Conservation (phyloP, 164 flowering plant genomes). For the Kalanchoe fedtschenkoi region DNA sequence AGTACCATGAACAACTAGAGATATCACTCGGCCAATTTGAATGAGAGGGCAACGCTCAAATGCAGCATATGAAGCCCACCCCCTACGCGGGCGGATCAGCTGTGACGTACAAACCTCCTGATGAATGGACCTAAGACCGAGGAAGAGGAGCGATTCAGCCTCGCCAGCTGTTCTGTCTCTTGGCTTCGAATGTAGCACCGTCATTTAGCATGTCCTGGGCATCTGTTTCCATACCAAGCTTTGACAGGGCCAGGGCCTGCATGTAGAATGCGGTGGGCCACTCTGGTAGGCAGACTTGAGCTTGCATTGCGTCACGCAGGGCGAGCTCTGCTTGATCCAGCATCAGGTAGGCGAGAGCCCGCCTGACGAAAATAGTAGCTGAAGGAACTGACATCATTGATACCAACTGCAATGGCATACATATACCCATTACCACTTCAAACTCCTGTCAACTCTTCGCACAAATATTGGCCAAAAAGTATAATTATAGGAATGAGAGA, state of each 20-base stretch:
- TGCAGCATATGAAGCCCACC: too few species aligned
- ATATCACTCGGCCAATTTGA: too few species aligned
- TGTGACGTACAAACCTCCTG: too few species aligned
- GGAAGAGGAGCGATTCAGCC: slow-evolving; percentile 24
- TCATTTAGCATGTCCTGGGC: slow-evolving; percentile 97
- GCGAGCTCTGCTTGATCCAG: slow-evolving; percentile 74
- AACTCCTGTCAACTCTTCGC: neutral
- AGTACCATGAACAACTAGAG: too few species aligned
- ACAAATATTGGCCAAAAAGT: neutral
- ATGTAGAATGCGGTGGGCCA: slow-evolving; percentile 98
- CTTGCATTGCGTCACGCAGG: slow-evolving; percentile 91
- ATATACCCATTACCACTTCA: neutral
- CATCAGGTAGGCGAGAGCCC: slow-evolving; percentile 86
- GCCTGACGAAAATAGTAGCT: slow-evolving; percentile 73
- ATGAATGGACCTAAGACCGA: too few species aligned
- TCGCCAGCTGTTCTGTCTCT: slow-evolving; percentile 81
- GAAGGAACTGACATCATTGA: slow-evolving; percentile 83
- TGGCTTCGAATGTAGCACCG: slow-evolving; percentile 81
- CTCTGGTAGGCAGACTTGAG: slow-evolving; percentile 89
- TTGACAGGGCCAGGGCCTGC: slow-evolving; percentile 92
- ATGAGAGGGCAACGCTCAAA: too few species aligned
- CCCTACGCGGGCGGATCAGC: too few species aligned
- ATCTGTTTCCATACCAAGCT: slow-evolving; percentile 96
- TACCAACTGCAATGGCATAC: slow-evolving; percentile 47
- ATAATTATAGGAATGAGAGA: neutral